Base-by-base conservation (phyloP, 2,329 filamentous ascomycete genomes). In the Phyllosticta capitalensis region DNA sequence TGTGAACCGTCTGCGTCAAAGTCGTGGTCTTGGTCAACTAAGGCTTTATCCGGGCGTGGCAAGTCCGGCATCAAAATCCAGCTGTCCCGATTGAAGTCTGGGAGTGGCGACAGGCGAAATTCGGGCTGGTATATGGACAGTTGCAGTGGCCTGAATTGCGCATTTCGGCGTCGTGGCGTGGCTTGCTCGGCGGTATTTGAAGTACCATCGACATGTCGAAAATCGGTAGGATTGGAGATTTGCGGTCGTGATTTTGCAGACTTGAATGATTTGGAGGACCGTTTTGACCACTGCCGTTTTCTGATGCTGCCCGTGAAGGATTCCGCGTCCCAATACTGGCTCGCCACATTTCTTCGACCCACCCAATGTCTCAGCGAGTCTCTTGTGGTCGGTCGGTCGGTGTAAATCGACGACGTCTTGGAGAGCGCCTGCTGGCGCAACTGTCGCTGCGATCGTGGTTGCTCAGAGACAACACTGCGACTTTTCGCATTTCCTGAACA, bases 91-190 rank as follows among this genome's bases (percentile, higher is more conserved):
- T 65, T 61, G 54, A 75, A 75, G 61, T 75, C 70, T 17, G 73
- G 73, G 5, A 75, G 65, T 9, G 72, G 72, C 14, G 72, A 74
- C 2, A 75, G 65, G 33, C 69, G 65, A 45, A 48, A 48, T 19
- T 71, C 65, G 14, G 67, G 67, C 3, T 70, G 61, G 56, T 74
- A 75, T 33, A 75, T 74, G 12, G 71, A 74, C 1, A 75, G 65
- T 52, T 75, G 70, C 5, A 75, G 63, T 3, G 73, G 73, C 24
- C 69, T 65, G 60, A 74, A 74, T 62, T 69, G 6, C 14, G 38
- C 14, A n/a, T 45, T 45, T 1, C 52, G 52, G 9, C 52, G 22
- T 33, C 52, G 26, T 22, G 22, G 12, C 22, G 52, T 33, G 4
- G 52, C 52, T n/a, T 28, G 26, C 30, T 66, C 68, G 56, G 56